Evolutionary conservation across 2,329 filamentous ascomycete genomes (phyloP).

Genomic region (Arthroderma uncinatum): DNA sequence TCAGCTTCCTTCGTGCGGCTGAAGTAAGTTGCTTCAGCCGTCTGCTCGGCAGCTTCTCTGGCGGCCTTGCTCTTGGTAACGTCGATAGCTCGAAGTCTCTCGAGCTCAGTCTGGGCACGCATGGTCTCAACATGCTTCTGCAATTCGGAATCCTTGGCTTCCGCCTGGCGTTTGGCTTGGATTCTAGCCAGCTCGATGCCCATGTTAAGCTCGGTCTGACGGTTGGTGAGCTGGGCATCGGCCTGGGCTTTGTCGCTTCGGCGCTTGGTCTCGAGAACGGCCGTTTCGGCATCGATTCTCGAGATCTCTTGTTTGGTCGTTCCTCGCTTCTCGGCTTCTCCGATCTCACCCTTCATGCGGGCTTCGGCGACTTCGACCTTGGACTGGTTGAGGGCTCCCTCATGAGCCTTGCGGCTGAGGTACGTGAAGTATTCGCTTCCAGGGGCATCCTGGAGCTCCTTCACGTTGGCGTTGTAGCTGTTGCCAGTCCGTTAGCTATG

Average conservation of each 20-base stretch:
- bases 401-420: constrained; percentile 70
- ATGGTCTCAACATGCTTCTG: constrained; percentile 67
- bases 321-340: constrained; percentile 64
- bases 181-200: constrained; percentile 68
- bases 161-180: constrained; percentile 58
- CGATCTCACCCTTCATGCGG: constrained; percentile 49
- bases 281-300: constrained; percentile 77
- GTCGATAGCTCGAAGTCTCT: constrained; percentile 63
- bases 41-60: constrained; percentile 33
- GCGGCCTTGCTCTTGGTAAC: constrained; percentile 60
- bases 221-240: constrained; percentile 62
- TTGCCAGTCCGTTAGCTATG: constrained; percentile 13
- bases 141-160: constrained; percentile 67
- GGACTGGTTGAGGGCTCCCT: constrained; percentile 73
- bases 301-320: constrained; percentile 76
- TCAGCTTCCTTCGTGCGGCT: constrained; percentile 44
- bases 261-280: constrained; percentile 71
- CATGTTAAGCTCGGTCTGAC: constrained; percentile 59
- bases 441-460: constrained; percentile 74
- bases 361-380: constrained; percentile 51
- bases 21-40: constrained; percentile 42
- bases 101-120: constrained; percentile 67
- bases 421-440: constrained; percentile 75
- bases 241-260: constrained; percentile 71
- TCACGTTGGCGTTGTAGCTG: constrained; percentile 64